Evolutionary conservation across 2,329 filamentous ascomycete genomes (phyloP), one percentile per base, ranked within the genome.

Genomic region (Cercospora zeae-maydis): DNA sequence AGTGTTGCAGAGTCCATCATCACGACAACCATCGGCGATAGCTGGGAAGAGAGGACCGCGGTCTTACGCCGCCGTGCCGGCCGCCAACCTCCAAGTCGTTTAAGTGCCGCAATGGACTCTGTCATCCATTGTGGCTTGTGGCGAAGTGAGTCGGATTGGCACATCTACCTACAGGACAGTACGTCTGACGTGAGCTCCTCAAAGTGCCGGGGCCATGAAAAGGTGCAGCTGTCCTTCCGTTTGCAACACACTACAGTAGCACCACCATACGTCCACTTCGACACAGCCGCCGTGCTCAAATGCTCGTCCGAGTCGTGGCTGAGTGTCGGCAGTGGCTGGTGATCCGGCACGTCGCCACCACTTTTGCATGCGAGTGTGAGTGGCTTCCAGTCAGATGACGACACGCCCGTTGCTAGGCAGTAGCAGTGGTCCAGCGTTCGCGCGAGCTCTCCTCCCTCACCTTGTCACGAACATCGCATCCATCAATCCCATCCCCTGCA

Each of bases 391-490:
- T 53, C 49, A 53, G 27, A 53, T 53, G 49, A 53, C 49, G 49
- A 34, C 49, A 31, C 49, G 27, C 21, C 34, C 34, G 57, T 59
- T 59, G 57, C 57, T 37, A 27, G 34, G 57, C 57, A 51, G 45
- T 51, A 13, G 27, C 31, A 42, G 56, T 34, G 21, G 42, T 30
- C 21, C 9, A 37, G 19, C 33, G 42, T 30, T 21, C 45, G 31
- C 56, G 13, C 56, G 27, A 49, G 42, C 42, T 49, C 42, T 36
- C 39, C 42, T 59, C 56, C 13, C 37, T 58, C 55, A 33, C 39
- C 30, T 47, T 53, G 24, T 47, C 53, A 24, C 59, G 58, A 61
- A 34, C 64, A 63, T 63, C 66, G 58, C 47, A 53, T 53, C 31
- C 59, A 66, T 58, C 56, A 49, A 51, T 64, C 55, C 55, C 39